Base-by-base conservation (phyloP, 345 rosid genomes). In the Tarenaya hassleriana region DNA sequence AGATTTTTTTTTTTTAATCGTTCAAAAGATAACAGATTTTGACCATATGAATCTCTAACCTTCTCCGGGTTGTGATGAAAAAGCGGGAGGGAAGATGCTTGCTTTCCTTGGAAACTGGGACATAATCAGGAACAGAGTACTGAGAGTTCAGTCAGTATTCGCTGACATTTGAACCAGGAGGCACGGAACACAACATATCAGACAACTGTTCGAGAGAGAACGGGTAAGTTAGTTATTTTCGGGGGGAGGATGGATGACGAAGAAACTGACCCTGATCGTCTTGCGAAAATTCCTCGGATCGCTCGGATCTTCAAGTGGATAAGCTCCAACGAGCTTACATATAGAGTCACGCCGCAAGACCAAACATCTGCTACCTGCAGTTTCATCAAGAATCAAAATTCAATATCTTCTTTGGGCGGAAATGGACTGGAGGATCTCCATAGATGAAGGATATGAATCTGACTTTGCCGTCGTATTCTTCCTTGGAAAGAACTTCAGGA, bases 261-360 rank as follows among this genome's bases (percentile, higher is more conserved):
- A 47, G 33, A 29, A 32, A 54, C 69, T 67, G 20, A 72, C 76
- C 51, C 62, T 66, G 0, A 79, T 71, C 0, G 77, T 69, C 64
- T 76, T 79, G 16, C 73, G 61, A 16, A 79, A 79, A 69, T 79
- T 75, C 69, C 56, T 79, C 13, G 77, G 81, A 48, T 79, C 75
- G 10, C 55, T 61, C 41, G 77, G 79, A 66, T 79, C 84, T 64
- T 79, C 84, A 45, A 79, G 73, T 9, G 84, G 84, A 59, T 73
- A 79, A 48, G 81, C 77, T 57, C 84, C 84, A 47, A 79, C 77
- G 14, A 79, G 69, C 84, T 79, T 0, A 79, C 84, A 66, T 71
- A 76, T 32, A 79, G 66, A 49, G 81, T 73, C 16, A 79, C 84
- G 21, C 81, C 84, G 69, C 79, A 76, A 18, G 84, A 79, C 84